These are phyloP conservation scores for Botrytis medusae DNA, from an alignment of 2,329 filamentous ascomycete genomes.

Conservation along the genomic window DNA sequence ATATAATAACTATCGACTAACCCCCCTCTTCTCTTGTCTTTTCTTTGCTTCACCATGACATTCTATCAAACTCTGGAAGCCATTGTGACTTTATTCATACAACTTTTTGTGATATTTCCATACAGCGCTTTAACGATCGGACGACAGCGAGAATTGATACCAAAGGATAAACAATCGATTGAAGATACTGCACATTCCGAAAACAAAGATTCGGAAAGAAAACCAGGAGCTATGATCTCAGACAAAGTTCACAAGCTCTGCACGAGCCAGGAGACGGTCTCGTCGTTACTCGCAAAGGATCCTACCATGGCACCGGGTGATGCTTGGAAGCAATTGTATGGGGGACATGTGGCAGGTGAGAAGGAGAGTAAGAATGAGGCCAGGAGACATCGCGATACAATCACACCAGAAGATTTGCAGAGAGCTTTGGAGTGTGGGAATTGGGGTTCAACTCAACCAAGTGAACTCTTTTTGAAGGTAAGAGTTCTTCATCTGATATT, in stretches of 20 bases:
- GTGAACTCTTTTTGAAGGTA: constrained; percentile 64
- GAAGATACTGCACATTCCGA: not conserved
- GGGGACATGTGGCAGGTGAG: constrained; percentile 29
- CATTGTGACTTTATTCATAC: constrained; percentile 32
- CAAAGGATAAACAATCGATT: not conserved
- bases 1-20: not conserved
- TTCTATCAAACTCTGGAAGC: constrained; percentile 25
- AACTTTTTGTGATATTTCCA: constrained; percentile 39
- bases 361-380: constrained; percentile 30
- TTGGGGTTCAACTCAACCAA: constrained; percentile 64
- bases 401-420: constrained; percentile 48
- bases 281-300: constrained; percentile 54
- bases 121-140: constrained; percentile 37
- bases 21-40: not conserved
- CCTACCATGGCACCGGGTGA: constrained; percentile 53
- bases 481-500: constrained; percentile 22
- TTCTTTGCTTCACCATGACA: constrained; percentile 23
- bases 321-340: constrained; percentile 57
- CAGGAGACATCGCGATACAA: constrained; percentile 27
- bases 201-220: not conserved
- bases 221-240: constrained; percentile 42
- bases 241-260: constrained; percentile 54
- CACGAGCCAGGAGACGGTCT: constrained; percentile 54
- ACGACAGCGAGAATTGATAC: constrained; percentile 29
- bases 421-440: constrained; percentile 61